A percentile compares a stretch with the other conserved stretches of the same genome.
Conservation (phyloP, 129 eudicot species). For the Apium graveolens region DNA sequence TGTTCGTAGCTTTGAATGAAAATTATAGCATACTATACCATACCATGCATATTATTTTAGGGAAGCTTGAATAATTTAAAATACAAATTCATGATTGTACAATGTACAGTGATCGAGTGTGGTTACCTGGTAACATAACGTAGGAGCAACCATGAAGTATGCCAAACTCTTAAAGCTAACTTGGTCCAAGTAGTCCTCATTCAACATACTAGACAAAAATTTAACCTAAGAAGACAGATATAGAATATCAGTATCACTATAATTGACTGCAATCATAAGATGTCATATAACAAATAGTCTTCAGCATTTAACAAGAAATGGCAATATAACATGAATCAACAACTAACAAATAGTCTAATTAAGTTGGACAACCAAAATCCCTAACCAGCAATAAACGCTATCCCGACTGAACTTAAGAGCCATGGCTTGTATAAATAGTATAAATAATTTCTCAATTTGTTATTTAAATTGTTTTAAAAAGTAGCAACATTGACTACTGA, state of each 20-base stretch:
- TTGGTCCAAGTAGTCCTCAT: conserved; percentile 42
- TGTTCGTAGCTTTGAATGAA: background rate
- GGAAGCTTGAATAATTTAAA: background rate
- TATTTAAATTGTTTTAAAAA: background rate
- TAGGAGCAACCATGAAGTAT: conserved; percentile 97
- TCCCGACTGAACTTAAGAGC: background rate
- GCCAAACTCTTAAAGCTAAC: conserved; percentile 68
- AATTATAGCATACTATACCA: background rate
- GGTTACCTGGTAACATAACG: conserved; percentile 88
- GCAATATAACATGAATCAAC: background rate
- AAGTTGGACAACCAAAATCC: background rate
- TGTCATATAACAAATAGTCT: conserved; percentile 6
- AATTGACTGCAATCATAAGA: conserved; percentile 4
- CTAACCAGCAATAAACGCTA: background rate
- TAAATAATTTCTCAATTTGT: background rate
- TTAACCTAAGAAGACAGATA: conserved; percentile 39
- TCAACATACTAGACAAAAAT: conserved; percentile 33
- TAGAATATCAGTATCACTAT: background rate
- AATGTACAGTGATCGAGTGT: background rate
- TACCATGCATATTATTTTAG: background rate
- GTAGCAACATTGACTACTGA: background rate
- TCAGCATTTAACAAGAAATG: background rate
- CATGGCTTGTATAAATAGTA: background rate
- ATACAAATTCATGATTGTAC: background rate
- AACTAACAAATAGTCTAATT: background rate